phyloP scores from a whole-genome alignment of 345 rosid species.

The Lepidium africanum region DNA sequence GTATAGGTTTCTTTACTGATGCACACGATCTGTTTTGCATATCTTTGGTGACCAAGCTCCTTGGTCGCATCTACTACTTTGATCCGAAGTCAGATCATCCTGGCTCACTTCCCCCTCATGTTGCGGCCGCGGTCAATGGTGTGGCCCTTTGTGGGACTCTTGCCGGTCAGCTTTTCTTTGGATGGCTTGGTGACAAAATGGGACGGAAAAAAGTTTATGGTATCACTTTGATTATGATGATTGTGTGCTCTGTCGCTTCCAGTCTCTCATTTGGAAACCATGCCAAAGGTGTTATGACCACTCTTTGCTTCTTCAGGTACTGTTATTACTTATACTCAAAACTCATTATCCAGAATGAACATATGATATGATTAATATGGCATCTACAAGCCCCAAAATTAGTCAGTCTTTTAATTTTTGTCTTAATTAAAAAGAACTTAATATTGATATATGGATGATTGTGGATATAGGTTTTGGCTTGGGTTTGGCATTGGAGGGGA shows the following conservation, averaged over 20 bases:
- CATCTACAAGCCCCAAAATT: no score
- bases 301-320: constrained; percentile 37
- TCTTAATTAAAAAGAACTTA: neutral
- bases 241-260: no score
- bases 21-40: constrained; percentile 65
- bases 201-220: constrained; percentile 47
- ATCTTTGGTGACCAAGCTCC: constrained; percentile 54
- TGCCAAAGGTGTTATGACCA: neutral
- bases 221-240: neutral
- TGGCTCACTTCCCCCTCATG: constrained; percentile 27
- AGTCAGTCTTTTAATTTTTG: no score
- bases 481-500: constrained; percentile 31
- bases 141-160: constrained; percentile 28
- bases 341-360: no score
- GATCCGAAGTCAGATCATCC: constrained; percentile 19
- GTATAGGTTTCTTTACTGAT: constrained; percentile 74
- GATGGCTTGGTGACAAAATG: constrained; percentile 37
- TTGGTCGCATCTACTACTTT: constrained; percentile 55
- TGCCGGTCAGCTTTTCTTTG: constrained; percentile 30
- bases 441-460: neutral
- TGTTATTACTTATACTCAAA: neutral
- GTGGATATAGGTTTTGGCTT: constrained; percentile 23
- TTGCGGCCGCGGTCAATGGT: constrained; percentile 29
- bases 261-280: neutral
- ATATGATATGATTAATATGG: no score